Percentiles rank a stretch among this genome's conserved stretches.
Conservation (phyloP, 129 eudicot species). For the Centaurea solstitialis region DNA sequence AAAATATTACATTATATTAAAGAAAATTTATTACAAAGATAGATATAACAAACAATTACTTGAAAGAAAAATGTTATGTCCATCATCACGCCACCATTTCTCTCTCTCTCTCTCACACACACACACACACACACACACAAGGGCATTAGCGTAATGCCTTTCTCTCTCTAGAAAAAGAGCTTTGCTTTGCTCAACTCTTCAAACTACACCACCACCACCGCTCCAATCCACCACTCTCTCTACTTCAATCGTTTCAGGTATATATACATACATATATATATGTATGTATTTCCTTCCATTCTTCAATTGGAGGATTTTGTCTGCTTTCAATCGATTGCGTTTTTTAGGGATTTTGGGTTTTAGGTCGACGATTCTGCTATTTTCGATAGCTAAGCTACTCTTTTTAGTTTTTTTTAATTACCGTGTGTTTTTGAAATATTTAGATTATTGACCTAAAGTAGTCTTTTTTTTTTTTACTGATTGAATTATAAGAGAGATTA, state of each 20-base stretch:
- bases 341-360: constrained; percentile 32
- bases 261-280: no score
- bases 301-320: constrained; percentile 12
- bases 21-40: not conserved
- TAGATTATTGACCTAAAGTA: not conserved
- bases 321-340: constrained; percentile 5
- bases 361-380: constrained; percentile 12
- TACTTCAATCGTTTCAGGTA: constrained; percentile 29
- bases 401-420: not conserved
- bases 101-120: not conserved
- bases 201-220: constrained; percentile 25
- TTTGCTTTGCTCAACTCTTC: constrained; percentile 37
- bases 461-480: no score
- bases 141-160: not conserved
- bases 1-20: not conserved
- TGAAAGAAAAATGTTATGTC: constrained; percentile 11
- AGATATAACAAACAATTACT: no score
- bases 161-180: constrained; percentile 22
- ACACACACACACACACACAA: not conserved
- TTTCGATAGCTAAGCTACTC: not conserved
- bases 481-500: constrained; percentile 7
- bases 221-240: constrained; percentile 23
- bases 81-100: constrained; percentile 29
- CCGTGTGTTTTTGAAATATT: not conserved
- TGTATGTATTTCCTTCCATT: no score